Conservation (phyloP, 352 stramenopile genomes). For the Globisporangium abappressorium region DNA sequence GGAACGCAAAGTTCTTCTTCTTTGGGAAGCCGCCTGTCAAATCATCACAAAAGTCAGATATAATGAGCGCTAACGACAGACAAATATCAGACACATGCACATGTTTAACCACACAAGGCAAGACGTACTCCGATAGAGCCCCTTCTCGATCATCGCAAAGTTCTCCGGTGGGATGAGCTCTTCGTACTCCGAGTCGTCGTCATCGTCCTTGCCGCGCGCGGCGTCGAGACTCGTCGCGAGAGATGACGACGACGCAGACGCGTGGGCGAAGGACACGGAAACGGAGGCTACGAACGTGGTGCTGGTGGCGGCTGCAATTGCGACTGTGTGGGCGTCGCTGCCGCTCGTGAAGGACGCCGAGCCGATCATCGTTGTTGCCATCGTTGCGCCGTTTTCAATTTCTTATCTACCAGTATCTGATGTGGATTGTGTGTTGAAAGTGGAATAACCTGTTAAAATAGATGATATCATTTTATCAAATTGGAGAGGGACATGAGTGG, state of each 20-base stretch:
- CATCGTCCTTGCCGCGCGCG: constrained; percentile 37
- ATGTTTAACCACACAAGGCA: not conserved
- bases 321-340: not conserved
- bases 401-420: not conserved
- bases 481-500: not conserved
- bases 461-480: not conserved
- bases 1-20: constrained; percentile 88
- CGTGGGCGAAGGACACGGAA: not conserved
- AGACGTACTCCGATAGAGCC: constrained; percentile 74
- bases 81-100: not conserved
- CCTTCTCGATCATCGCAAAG: constrained; percentile 87
- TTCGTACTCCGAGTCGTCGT: constrained; percentile 72
- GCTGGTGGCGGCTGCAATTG: not conserved
- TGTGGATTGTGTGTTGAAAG: not conserved
- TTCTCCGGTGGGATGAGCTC: constrained; percentile 87
- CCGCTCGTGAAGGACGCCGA: not conserved
- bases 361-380: not conserved
- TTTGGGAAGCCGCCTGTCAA: constrained; percentile 74
- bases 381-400: not conserved
- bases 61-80: not conserved
- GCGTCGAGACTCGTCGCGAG: constrained; percentile 6
- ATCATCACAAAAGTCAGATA: not conserved
- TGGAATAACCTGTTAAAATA: not conserved
- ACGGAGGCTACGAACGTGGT: not conserved
- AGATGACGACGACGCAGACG: not conserved